Evolutionary conservation across 371 early-diverging fungal species (phyloP).

Genomic region (Rhizopus stolonifer): DNA sequence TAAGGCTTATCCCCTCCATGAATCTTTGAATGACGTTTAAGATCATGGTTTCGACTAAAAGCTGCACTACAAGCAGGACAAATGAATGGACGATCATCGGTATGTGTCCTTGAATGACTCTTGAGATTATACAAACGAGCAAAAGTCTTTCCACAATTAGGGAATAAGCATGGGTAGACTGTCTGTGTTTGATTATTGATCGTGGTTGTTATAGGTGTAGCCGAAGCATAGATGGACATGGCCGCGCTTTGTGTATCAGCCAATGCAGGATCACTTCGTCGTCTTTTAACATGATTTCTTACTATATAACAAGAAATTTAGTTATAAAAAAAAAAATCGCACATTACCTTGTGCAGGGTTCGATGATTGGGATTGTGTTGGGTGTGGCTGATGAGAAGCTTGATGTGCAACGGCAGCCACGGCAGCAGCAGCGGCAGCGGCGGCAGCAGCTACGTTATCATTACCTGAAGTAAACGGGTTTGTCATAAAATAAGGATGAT

Average conservation of each 20-base stretch:
- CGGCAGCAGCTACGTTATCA: conserved; percentile 26
- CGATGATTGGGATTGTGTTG: not conserved
- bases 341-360: not conserved
- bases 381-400: conserved; percentile 14
- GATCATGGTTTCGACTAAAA: conserved; percentile 85
- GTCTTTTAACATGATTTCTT: conserved; percentile 28
- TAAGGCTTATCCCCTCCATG: conserved; percentile 87
- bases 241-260: conserved; percentile 51
- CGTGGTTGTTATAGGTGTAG: conserved; percentile 50
- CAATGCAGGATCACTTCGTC: conserved; percentile 46
- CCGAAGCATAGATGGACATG: conserved; percentile 51
- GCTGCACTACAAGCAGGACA: conserved; percentile 73
- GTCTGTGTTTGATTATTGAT: conserved; percentile 52
- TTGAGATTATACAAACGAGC: conserved; percentile 77
- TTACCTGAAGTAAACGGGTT: conserved; percentile 20
- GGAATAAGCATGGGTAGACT: conserved; percentile 64
- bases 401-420: conserved; percentile 1
- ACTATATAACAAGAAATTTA: not conserved
- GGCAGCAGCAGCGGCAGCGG: conserved; percentile 22
- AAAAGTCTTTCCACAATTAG: conserved; percentile 74
- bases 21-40: conserved; percentile 84
- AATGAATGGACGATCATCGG: conserved; percentile 77
- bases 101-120: conserved; percentile 79
- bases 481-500: conserved; percentile 27
- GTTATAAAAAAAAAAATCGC: too few species aligned